A percentile compares a stretch with the other conserved stretches of the same genome.
Evolutionary conservation across 23 red algal genomes (phyloP).

Genomic region (Chondrus crispus): DNA sequence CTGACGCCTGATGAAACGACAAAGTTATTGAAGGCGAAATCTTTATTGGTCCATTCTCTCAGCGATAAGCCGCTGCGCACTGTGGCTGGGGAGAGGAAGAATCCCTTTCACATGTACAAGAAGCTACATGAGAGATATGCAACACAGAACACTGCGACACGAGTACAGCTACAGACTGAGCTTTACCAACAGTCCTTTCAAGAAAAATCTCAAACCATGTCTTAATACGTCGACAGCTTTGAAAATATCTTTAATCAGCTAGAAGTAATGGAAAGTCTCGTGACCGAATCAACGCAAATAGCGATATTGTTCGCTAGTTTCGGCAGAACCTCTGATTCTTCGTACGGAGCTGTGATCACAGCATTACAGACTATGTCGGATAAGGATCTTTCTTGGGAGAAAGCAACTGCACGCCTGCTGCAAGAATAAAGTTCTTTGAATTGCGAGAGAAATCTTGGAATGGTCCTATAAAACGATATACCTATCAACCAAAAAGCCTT

Average conservation of each 20-base stretch:
- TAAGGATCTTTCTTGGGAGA: neutral
- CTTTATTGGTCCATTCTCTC: neutral
- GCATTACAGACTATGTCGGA: neutral
- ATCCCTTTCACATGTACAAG: neutral
- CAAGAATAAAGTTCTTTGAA: no score
- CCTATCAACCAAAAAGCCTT: no score
- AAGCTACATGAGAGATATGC: neutral
- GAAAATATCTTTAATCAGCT: neutral
- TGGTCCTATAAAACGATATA: no score
- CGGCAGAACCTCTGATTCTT: neutral
- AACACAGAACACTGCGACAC: neutral
- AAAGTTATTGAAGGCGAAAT: no score
- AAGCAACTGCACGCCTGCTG: neutral
- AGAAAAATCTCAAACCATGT: neutral
- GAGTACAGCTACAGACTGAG: neutral
- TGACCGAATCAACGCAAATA: neutral
- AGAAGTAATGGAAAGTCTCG: neutral
- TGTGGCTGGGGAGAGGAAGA: neutral
- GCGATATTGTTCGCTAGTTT: constrained; percentile 11
- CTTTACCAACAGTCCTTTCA: neutral
- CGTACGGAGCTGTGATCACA: neutral
- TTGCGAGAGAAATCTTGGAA: no score
- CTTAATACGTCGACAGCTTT: neutral
- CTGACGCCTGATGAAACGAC: no score
- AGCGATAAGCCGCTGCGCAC: neutral